Base-by-base conservation (phyloP, 106 monocot genomes). In the Platanthera zijinensis region DNA sequence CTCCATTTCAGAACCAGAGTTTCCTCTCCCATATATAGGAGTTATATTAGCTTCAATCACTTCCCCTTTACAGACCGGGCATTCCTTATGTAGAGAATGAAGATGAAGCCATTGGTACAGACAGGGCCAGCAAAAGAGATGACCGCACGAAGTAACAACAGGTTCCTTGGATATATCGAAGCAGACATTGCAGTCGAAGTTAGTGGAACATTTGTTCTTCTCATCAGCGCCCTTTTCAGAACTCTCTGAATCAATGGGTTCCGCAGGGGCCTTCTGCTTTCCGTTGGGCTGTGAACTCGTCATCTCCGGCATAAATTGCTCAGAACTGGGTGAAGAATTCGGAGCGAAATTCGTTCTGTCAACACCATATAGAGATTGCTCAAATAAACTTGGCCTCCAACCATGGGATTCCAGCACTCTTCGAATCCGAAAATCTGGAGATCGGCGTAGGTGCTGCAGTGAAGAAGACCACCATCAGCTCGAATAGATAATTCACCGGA, bases 111-210 rank as follows among this genome's bases (percentile, higher is more conserved):
- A 67, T 50, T 64, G 64, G 52, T 74, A 80, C 46, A 80, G 49
- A 32, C 80, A 80, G 15, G 74, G 80, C 80, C 80, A 80, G 64
- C 80, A 80, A 51, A 80, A 80, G 13, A 80, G 50, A 54, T 80
- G 80, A 46, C 80, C 80, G 15, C 80, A 80, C 18, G 59, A 74
- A 32, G 74, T 80, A 17, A 80, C 80, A 32, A 80, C 63, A 13
- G 80, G 80, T 7, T 80, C 80, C 51, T 62, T 73, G 3, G 80
- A 73, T 48, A 80, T 15, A 32, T 80, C 73, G 45, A 80, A 52
- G 64, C 80, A 80, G 17, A 80, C 45, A 15, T 80, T 74, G 57
- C 80, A 80, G 17, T 74, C 80, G 39, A 80, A 80, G 15, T 74
- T 56, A 2, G 46, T 19, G 45, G 71, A 30, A 15, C 46, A 32